These are phyloP conservation scores for Plasmodium knowlesi DNA, from an alignment of 169 alveolate species.

Conservation along the genomic window DNA sequence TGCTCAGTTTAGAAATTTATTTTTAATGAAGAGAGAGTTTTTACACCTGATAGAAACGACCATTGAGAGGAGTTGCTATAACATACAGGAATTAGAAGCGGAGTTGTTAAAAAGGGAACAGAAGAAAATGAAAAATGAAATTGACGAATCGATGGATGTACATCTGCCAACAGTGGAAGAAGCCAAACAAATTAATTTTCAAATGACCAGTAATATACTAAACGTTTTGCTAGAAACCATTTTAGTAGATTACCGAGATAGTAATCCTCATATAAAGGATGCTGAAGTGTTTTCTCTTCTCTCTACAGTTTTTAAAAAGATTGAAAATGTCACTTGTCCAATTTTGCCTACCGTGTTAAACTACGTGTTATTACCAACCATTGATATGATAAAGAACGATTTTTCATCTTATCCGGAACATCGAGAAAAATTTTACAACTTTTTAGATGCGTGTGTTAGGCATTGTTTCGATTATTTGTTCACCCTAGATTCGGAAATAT, in stretches of 20 bases:
- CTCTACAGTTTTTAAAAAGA: conserved; percentile 81
- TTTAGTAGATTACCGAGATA: conserved; percentile 81
- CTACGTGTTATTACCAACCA: conserved; percentile 88
- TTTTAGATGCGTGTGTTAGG: conserved; percentile 87
- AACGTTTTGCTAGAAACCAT: conserved; percentile 76
- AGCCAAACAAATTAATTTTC: conserved; percentile 74
- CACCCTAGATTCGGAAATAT: conserved; percentile 86
- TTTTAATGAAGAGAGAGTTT: conserved; percentile 81
- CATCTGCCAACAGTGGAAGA: conserved; percentile 74
- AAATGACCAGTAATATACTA: conserved; percentile 79
- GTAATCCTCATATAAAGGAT: conserved; percentile 83
- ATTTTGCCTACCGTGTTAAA: conserved; percentile 89
- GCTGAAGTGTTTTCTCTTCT: conserved; percentile 83
- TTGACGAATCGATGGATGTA: conserved; percentile 54
- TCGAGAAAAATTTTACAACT: conserved; percentile 89
- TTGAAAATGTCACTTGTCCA: conserved; percentile 82
- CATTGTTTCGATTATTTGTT: conserved; percentile 86
- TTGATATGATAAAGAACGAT: conserved; percentile 92
- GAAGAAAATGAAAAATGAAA: conserved; percentile 67
- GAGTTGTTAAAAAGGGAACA: conserved; percentile 70
- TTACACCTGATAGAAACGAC: conserved; percentile 84
- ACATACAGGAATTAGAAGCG: conserved; percentile 71
- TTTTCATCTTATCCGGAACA: conserved; percentile 94
- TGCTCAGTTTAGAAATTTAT: conserved; percentile 73
- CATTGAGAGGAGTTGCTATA: conserved; percentile 76